phyloP scores from a whole-genome alignment of 345 rosid species.

The Sisymbrium altissimum region DNA sequence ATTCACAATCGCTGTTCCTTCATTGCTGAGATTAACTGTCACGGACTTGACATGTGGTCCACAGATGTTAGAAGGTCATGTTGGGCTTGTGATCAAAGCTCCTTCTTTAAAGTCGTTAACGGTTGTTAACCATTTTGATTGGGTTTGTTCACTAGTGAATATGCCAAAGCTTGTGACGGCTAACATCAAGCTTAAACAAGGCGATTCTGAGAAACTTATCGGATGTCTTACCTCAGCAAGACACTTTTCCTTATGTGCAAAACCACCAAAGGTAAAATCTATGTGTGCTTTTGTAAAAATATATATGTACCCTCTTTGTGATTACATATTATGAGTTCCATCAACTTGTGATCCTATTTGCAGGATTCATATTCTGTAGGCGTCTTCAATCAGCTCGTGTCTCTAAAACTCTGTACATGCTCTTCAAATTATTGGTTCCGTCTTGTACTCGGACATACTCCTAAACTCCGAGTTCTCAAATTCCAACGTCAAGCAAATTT shows the following conservation, averaged over 20 bases:
- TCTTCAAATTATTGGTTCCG: neutral
- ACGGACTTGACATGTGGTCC: too few species aligned
- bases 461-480: constrained; percentile 8
- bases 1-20: too few species aligned
- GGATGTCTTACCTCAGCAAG: constrained; percentile 10
- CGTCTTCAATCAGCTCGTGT: neutral
- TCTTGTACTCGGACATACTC: neutral
- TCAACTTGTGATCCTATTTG: neutral
- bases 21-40: too few species aligned
- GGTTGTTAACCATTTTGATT: too few species aligned
- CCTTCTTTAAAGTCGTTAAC: too few species aligned
- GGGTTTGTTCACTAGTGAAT: too few species aligned
- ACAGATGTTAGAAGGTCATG: too few species aligned
- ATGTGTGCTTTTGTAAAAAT: too few species aligned
- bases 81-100: too few species aligned
- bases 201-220: neutral
- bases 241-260: neutral
- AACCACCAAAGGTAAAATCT: neutral
- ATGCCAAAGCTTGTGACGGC: neutral
- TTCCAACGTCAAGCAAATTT: neutral
- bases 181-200: neutral
- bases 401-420: neutral
- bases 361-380: neutral
- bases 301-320: too few species aligned
- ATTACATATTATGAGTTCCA: too few species aligned